phyloP scores from a whole-genome alignment of 306 rosid species.

The Pyrus bretschneideri region DNA sequence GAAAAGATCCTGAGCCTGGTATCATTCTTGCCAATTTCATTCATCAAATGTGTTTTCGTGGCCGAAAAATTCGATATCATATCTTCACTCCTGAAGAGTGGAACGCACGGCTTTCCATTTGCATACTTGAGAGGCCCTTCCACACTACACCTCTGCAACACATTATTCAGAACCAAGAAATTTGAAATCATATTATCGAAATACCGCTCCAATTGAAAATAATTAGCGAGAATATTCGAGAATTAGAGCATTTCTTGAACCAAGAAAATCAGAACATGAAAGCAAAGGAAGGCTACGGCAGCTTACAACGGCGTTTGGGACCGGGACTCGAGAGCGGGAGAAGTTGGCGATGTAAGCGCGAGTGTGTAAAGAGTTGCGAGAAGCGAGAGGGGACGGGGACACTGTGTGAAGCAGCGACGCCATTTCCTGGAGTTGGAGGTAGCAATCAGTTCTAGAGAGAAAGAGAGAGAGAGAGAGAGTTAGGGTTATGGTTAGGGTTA shows the following conservation, averaged over 20 bases:
- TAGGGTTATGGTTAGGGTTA: background rate
- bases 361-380: conserved; percentile 1
- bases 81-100: conserved; percentile 8
- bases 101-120: conserved; percentile 47
- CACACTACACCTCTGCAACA: conserved; percentile 38
- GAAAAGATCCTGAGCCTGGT: conserved; percentile 76
- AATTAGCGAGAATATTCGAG: background rate
- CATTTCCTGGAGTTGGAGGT: conserved; percentile 3
- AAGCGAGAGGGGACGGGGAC: background rate
- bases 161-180: background rate
- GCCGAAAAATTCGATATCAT: conserved; percentile 35
- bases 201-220: background rate
- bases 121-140: conserved; percentile 41
- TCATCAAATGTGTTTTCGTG: conserved; percentile 27
- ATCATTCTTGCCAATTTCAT: conserved; percentile 31
- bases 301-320: conserved; percentile 19
- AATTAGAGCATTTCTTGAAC: background rate
- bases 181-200: background rate
- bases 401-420: conserved; percentile 25
- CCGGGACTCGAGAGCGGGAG: background rate
- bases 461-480: too few species aligned
- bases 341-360: background rate
- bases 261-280: background rate
- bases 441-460: background rate
- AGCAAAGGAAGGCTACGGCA: background rate